Evolutionary conservation across 2,329 filamentous ascomycete species (phyloP), one percentile per base, ranked within the genome.

Genomic region (Phyllosticta citriasiana): DNA sequence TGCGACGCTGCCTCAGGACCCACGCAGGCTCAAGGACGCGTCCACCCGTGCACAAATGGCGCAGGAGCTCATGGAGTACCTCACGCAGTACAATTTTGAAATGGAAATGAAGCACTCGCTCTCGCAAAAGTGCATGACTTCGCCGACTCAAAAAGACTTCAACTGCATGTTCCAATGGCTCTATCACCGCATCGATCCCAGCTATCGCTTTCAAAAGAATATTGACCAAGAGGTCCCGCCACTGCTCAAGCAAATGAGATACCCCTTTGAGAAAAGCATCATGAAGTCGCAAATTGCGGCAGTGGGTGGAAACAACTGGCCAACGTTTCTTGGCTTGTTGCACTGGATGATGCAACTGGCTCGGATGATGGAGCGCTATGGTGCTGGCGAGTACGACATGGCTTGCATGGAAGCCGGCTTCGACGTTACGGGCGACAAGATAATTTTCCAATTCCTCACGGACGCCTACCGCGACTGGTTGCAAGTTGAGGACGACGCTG

Each of bases 341-440:
- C 92, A 99, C 76, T 99, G 94, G 94, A 93, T 99, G 86, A 96
- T 99, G 93, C 92, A 97, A 74, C 79, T 99, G 57, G 90, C 91
- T 4, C 87, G 93, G 67, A 96, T 97, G 87, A 84, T 97, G 70
- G 92, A 97, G 64, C 84, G 88, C 24, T 97, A 92, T 70, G 79
- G 84, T 1, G 74, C 79, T 60, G 88, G 91, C 62, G 85, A 85
- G 55, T 99, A 96, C 72, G 91, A 97, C 66, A 88, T 96, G 58
- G 92, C 91, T 1, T 97, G 91, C 71, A 82, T 88, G 52, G 93
- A 97, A 68, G 87, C 85, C 30, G 94, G 93, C 1, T 84, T 94
- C 54, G 94, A 99, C 73, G 86, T 97, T 27, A 86, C 82, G 10
- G 89, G 89, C 4, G 92, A 99, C 72, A 87, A 91, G 64, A 96